Evolutionary conservation across 1,284 basidiomycete species (phyloP).

Genomic region (Fomitopsis palustris): DNA sequence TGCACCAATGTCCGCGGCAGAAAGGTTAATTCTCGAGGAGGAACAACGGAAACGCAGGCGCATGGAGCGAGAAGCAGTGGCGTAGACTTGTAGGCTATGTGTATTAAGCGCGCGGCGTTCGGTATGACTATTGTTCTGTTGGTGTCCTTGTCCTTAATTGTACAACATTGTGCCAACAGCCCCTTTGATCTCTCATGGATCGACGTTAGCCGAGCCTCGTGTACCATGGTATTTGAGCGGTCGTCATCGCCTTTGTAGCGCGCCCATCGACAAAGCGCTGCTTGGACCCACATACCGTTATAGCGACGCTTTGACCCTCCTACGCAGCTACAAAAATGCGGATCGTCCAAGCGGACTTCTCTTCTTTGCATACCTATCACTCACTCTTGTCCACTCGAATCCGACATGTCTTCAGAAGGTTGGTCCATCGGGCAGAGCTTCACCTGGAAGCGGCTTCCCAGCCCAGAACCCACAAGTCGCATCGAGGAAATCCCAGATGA

Average conservation of each 20-base stretch:
- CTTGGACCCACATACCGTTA: not conserved
- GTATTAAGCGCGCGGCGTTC: slow-evolving; percentile 11
- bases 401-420: not conserved
- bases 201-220: not conserved
- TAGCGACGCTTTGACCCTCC: not conserved
- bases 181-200: not conserved
- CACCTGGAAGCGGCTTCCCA: too few species aligned
- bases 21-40: slow-evolving; percentile 83
- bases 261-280: not conserved
- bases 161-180: not conserved
- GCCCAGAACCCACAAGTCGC: too few species aligned
- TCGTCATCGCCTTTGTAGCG: not conserved
- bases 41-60: slow-evolving; percentile 76
- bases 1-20: slow-evolving; percentile 73
- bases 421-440: not conserved
- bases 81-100: slow-evolving; percentile 19
- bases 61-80: slow-evolving; percentile 53
- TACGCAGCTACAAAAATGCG: not conserved
- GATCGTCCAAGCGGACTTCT: not conserved
- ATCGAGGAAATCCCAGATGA: too few species aligned
- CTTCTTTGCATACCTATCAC: not conserved
- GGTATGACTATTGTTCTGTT: slow-evolving; percentile 4
- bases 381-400: not conserved
- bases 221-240: not conserved
- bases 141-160: not conserved